Evolutionary conservation across 2,329 filamentous ascomycete genomes (phyloP).

Genomic region (Parasarocladium wereldwijsianum): DNA sequence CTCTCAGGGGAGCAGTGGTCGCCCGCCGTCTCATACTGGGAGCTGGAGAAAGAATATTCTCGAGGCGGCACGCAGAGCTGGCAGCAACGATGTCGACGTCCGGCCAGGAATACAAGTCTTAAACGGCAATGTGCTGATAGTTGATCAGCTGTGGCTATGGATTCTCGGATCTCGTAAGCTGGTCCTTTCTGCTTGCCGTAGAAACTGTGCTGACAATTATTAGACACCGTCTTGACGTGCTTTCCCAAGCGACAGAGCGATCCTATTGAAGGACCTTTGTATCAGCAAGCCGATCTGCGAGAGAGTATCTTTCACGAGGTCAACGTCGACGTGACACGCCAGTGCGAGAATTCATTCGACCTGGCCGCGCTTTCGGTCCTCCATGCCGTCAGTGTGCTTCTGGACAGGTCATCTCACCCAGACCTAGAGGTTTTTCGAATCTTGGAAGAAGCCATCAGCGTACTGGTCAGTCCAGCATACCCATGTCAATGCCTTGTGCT

Average conservation of each 20-base stretch:
- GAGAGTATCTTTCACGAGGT: constrained; percentile 52
- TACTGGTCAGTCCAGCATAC: constrained; percentile 30
- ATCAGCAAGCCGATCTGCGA: constrained; percentile 45
- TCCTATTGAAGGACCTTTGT: constrained; percentile 37
- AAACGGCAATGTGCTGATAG: constrained; percentile 48
- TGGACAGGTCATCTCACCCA: constrained; percentile 43
- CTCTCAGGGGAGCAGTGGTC: constrained; percentile 15
- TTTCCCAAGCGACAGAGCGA: constrained; percentile 40
- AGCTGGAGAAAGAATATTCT: constrained; percentile 13
- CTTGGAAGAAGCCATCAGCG: constrained; percentile 51
- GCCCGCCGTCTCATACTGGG: constrained; percentile 11
- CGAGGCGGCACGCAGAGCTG: neutral
- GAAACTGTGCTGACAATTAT: neutral
- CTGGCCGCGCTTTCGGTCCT: constrained; percentile 46
- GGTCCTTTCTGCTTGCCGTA: rapidly evolving
- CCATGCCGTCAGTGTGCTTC: constrained; percentile 46
- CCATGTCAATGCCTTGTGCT: neutral
- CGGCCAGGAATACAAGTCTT: constrained; percentile 17
- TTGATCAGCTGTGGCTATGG: constrained; percentile 52
- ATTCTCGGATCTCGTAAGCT: constrained; percentile 35
- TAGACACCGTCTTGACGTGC: constrained; percentile 37
- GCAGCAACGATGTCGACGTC: constrained; percentile 5
- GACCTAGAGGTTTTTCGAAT: constrained; percentile 50
- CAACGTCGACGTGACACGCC: constrained; percentile 47
- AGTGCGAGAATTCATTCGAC: constrained; percentile 46